Evolutionary conservation across 768 basidiomycete species (phyloP), one percentile per base, ranked within the genome.

Genomic region (Psilocybe cyanescens): DNA sequence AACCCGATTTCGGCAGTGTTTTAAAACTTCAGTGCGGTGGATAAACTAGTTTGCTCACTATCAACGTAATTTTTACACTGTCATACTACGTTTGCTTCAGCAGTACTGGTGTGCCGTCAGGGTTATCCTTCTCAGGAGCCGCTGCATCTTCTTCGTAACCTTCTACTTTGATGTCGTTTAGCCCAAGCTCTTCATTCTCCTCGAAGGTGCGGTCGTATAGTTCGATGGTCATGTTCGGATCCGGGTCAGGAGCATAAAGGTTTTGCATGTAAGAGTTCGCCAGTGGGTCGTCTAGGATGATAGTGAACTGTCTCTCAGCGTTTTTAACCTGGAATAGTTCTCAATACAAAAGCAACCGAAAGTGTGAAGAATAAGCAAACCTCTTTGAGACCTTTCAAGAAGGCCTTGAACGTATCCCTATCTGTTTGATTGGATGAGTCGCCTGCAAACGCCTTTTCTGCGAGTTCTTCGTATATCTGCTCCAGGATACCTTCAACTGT

Each of bases 241-340:
- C 97, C 0, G 92, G 88, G 71, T 99, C 97, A 3, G 97, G 97
- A 0, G 97, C 97, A 71, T 97, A 98, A n/a, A 96, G 68, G 72
- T 95, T 97, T 73, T 99, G 97, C 48, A 99, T 79, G 71, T 99
- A 96, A 2, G 94, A 96, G 74, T 99, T 98, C 12, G 94, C 90
- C 17, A 99, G 80, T 2, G 97, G 97, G 71, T 99, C 97, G 70
- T 99, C 97, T 8, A 99, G 79, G 72, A 99, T 91, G 61, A 99
- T 72, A 0, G 97, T 99, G 77, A 97, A 99, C 3, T 90, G 89
- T 35, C 79, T 81, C 55, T 88, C 83, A 11, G 85, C 96, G 47
- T 80, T 82, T 76, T 94, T 95, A 64, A 95, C 84, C 91, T 94
- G 58, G 48, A 30, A 4, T 24, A 28, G 51, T 30, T 53, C 14